Evolutionary conservation across 2,329 filamentous ascomycete genomes (phyloP).

Genomic region (Colletotrichum australisinense): DNA sequence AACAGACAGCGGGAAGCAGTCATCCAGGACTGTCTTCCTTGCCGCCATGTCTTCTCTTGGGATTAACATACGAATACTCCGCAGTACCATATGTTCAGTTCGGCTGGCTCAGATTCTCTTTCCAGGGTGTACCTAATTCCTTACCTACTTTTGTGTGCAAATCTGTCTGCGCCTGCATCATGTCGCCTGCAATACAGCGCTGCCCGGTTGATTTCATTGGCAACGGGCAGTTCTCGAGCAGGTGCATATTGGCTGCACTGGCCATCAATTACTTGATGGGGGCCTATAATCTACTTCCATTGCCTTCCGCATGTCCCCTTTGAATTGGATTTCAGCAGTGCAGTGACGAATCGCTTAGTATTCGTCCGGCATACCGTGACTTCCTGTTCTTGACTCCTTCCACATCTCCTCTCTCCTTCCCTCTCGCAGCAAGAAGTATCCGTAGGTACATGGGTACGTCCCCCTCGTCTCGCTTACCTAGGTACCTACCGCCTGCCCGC

Average conservation of each 20-base stretch:
- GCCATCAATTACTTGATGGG: neutral
- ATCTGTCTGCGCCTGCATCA: neutral
- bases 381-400: neutral
- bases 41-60: neutral
- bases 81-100: neutral
- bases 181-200: neutral
- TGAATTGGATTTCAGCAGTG: neutral
- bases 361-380: neutral
- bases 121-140: too few relatives aligned
- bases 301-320: neutral
- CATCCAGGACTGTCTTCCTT: neutral
- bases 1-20: neutral
- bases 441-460: neutral
- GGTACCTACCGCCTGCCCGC: too few relatives aligned
- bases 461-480: neutral
- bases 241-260: neutral
- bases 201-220: conserved; percentile 17
- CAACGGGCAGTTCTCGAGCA: conserved; percentile 1
- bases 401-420: neutral
- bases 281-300: neutral
- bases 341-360: neutral
- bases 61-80: neutral
- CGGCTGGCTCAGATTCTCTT: neutral
- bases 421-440: neutral
- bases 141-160: too few relatives aligned